Base-by-base conservation (phyloP, 768 basidiomycete species). In the Suillus variegatus region DNA sequence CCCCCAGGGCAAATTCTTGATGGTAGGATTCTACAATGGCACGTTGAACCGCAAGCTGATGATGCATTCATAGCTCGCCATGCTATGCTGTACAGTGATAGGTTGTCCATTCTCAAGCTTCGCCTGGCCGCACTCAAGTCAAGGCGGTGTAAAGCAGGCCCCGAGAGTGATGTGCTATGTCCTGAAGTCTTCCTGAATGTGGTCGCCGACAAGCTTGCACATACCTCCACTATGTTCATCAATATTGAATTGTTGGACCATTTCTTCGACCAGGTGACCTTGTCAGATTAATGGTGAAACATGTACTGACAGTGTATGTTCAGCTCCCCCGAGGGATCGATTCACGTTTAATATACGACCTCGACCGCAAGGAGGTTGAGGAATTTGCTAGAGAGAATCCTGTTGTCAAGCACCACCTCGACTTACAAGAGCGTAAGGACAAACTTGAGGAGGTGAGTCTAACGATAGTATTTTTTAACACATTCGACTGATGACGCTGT, bases 271-370 rank as follows among this genome's bases (percentile, higher is more conserved):
- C 94, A 97, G 83, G 94, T 93, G 69, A 52, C 85, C 74, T 25
- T 35, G 41, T 28, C 41, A 28, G 25, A n/a, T 8, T n/a, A 4
- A 16, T 55, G 64, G 25, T 43, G 25, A 25, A 13, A 16, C 18
- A 44, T 65, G 10, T 62, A 40, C 32, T 65, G 22, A 41, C 38
- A 49, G n/a, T 63, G n/a, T 2, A 41, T 14, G 38, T 64, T 7
- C 67, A 97, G 93, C 98, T 99, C 82, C 97, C 97, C 67, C 89
- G 97, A 40, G 97, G 98, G 79, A 98, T 99, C 65, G 97, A 99
- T 76, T 93, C 94, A 25, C 86, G 95, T 32, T 79, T 99, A 60
- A 84, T 97, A 36, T 97, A 98, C 71, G 93, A 97, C 75, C 84
- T 98, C n/a, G 91, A 97, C 74, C 89, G 94, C 1, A 86, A 84